Conservation (phyloP, 257 asterid species). For the Solanum rostratum region DNA sequence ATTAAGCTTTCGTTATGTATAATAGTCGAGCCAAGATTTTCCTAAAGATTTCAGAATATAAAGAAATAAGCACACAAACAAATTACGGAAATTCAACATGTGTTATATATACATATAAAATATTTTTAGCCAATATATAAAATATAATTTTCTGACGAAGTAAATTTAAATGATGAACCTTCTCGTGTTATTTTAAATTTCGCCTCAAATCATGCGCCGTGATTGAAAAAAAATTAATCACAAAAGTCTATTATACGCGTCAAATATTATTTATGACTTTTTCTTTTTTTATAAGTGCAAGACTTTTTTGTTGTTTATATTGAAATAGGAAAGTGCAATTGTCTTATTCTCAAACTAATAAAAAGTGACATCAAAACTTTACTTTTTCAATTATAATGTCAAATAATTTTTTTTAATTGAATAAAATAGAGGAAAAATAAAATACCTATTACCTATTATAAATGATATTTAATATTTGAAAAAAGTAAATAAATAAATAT, state of each 20-base stretch:
- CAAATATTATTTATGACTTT: not conserved
- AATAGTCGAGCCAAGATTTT: too few relatives aligned
- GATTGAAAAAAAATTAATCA: too few relatives aligned
- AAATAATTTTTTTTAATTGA: not conserved
- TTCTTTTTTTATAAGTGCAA: not conserved
- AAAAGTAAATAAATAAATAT: not conserved
- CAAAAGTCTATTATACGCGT: accelerated
- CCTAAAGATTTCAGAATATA: too few relatives aligned
- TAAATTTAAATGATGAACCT: not conserved
- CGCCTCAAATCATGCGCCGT: not conserved
- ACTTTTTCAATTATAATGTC: not conserved
- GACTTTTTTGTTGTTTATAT: not conserved
- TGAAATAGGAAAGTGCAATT: not conserved
- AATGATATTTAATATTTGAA: not conserved
- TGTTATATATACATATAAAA: not conserved
- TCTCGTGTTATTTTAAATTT: not conserved
- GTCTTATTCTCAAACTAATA: not conserved
- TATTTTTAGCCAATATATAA: too few relatives aligned
- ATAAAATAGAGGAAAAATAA: not conserved
- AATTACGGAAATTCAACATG: not conserved
- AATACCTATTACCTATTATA: not conserved
- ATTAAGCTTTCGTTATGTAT: too few relatives aligned
- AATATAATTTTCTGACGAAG: not conserved
- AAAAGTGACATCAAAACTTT: not conserved
- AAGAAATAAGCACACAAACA: too few relatives aligned